Base-by-base conservation (phyloP, 306 rosid genomes). In the barrel medic (Medicago truncatula) region DNA sequence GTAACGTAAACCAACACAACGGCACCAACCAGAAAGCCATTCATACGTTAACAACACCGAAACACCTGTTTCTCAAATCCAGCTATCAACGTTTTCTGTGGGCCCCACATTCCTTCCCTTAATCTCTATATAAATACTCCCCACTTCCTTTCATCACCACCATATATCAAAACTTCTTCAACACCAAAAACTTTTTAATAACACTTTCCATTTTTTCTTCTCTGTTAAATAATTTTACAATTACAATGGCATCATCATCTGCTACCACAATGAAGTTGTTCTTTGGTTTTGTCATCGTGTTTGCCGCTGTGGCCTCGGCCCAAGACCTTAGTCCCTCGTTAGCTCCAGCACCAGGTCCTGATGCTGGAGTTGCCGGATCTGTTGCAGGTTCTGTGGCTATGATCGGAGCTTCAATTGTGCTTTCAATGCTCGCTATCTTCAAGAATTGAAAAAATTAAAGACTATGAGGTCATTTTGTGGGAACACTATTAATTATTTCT, bases 201-300 rank as follows among this genome's bases (percentile, higher is more conserved):
- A 59, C 40, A 59, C 14, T 25, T 28, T 13, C 66, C 4, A 12
- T 9, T 5, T 25, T 60, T 60, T 7, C 11, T 60, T 28, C 18
- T 13, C 8, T 6, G 0, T 2, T 13, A 25, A 25, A 3, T 25
- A 25, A 2, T 60, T 31, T 8, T 3, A 28, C 12, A 18, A 90
- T 91, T 3, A 31, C 12, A 18, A 90, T 91, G 91, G 90, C 86
- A 25, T 79, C 67, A 14, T 14, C 66, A 8, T 13, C 66, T 6
- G 43, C 44, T 7, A 20, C 11, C 31, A 23, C 47, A 15, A 28
- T 78, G 76, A 83, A 79, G 63, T 60, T 60, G 6, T 31, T 43
- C 44, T 61, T 64, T 13, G 9, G 81, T 14, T 21, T 80, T 8
- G 49, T 23, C 12, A 69, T 71, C 7, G 4, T 87, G 43, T 76